Evolutionary conservation across 768 basidiomycete genomes (phyloP).

Genomic region (Suillus weaverae): DNA sequence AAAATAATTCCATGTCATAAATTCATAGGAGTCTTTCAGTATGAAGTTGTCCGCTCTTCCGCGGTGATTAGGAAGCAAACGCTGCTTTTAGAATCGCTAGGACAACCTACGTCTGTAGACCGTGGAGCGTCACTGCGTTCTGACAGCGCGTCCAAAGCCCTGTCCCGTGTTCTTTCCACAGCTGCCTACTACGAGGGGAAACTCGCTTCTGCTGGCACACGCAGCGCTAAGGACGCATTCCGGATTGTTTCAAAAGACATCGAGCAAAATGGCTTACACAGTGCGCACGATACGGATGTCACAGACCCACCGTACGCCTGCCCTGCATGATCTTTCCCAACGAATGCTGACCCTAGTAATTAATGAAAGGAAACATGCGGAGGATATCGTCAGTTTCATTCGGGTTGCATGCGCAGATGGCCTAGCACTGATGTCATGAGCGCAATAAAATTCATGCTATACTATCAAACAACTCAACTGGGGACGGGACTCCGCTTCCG

Average conservation of each 20-base stretch:
- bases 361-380: conserved; percentile 39
- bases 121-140: conserved; percentile 27
- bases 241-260: conserved; percentile 58
- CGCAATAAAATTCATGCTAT: neutral
- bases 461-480: no score
- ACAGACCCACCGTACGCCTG: conserved; percentile 48
- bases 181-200: conserved; percentile 57
- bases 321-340: conserved; percentile 8
- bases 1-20: conserved; percentile 2
- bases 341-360: conserved; percentile 19
- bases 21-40: conserved; percentile 38
- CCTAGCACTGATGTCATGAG: conserved; percentile 52
- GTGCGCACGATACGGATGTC: conserved; percentile 30
- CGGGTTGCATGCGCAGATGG: conserved; percentile 57
- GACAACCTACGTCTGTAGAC: conserved; percentile 27
- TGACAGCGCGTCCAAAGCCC: conserved; percentile 37
- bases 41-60: conserved; percentile 64
- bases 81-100: conserved; percentile 43
- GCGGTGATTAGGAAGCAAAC: conserved; percentile 48
- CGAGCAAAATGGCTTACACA: conserved; percentile 59
- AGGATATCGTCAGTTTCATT: conserved; percentile 54
- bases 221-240: conserved; percentile 56
- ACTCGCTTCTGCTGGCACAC: conserved; percentile 42
- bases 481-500: conserved; percentile 28
- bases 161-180: conserved; percentile 43